Evolutionary conservation across 2,329 filamentous ascomycete species (phyloP).

Genomic region (Fusarium tupiense): DNA sequence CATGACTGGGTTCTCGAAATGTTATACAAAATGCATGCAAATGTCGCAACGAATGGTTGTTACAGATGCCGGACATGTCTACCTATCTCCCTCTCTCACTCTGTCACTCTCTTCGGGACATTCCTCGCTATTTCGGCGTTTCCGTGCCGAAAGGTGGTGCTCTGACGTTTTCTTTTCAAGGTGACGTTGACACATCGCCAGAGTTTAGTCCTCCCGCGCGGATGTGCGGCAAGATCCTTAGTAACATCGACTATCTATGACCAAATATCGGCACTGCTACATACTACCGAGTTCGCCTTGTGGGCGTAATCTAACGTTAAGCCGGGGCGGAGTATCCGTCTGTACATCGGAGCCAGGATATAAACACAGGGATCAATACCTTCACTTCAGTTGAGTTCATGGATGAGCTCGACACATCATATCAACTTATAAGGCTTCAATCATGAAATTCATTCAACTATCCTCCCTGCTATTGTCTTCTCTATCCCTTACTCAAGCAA

Average conservation of each 20-base stretch:
- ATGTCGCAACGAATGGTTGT: not conserved
- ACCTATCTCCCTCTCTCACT: not conserved
- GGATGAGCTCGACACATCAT: not conserved
- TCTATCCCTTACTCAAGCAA: constrained; percentile 41
- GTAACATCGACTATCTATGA: constrained; percentile 11
- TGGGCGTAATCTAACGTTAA: not conserved
- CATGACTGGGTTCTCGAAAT: not conserved
- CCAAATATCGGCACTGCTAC: not conserved
- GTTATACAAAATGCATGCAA: not conserved
- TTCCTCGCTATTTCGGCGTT: constrained; percentile 23
- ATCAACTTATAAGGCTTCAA: constrained; percentile 14
- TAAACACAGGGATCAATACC: constrained; percentile 9
- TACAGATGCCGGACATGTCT: not conserved
- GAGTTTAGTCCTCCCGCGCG: constrained; percentile 17
- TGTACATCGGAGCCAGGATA: not conserved
- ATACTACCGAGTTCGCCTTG: not conserved
- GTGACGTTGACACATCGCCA: constrained; percentile 32
- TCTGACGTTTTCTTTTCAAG: constrained; percentile 27
- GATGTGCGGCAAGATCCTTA: constrained; percentile 20
- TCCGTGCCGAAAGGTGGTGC: constrained; percentile 27
- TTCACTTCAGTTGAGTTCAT: not conserved
- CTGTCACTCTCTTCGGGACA: not conserved
- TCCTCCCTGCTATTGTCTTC: constrained; percentile 40
- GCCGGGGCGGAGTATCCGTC: not conserved
- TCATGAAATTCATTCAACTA: constrained; percentile 51